phyloP scores from a whole-genome alignment of 2,329 filamentous ascomycete genomes.

The Aspergillus quadrilineatus region DNA sequence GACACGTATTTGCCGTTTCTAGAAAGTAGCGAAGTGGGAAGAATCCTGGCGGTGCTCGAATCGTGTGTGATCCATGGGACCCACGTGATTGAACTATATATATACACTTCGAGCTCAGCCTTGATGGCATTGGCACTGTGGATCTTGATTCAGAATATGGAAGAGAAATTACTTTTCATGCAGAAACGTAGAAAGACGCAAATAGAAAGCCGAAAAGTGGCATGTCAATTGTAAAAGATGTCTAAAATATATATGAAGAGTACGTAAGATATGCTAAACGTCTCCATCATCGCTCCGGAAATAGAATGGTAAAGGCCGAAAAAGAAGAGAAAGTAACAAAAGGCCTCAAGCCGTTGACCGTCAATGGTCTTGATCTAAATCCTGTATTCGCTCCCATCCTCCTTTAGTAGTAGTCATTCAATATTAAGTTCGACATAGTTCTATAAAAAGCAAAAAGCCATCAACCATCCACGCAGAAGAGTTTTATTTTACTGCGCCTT shows the following conservation, averaged over 20 bases:
- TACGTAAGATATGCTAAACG: slow-evolving; percentile 28
- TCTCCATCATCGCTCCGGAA: slow-evolving; percentile 33
- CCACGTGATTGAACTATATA: not conserved
- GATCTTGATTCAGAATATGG: too few relatives aligned
- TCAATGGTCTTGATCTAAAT: slow-evolving; percentile 20
- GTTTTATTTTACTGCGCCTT: slow-evolving; percentile 28
- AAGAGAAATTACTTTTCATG: too few relatives aligned
- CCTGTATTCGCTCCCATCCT: slow-evolving; percentile 10
- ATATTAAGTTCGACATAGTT: slow-evolving; percentile 22
- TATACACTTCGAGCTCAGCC: not conserved
- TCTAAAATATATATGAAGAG: slow-evolving; percentile 8
- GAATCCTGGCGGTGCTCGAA: too few relatives aligned
- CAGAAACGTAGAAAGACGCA: too few relatives aligned
- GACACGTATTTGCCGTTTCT: too few relatives aligned
- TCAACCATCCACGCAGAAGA: slow-evolving; percentile 7
- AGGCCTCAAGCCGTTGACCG: slow-evolving; percentile 19
- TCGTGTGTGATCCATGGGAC: too few relatives aligned
- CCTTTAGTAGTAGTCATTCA: slow-evolving; percentile 18
- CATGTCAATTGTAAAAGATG: not conserved
- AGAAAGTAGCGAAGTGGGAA: too few relatives aligned
- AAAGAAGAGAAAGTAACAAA: slow-evolving; percentile 8
- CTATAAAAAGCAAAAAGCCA: slow-evolving; percentile 16
- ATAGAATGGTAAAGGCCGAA: slow-evolving; percentile 8
- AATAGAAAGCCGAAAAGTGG: not conserved
- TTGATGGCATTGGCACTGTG: too few relatives aligned